Percentiles rank a stretch among this genome's conserved stretches.
Evolutionary conservation across 495 filamentous ascomycete species (phyloP).

Genomic region (Staphylotrichum longicolle): DNA sequence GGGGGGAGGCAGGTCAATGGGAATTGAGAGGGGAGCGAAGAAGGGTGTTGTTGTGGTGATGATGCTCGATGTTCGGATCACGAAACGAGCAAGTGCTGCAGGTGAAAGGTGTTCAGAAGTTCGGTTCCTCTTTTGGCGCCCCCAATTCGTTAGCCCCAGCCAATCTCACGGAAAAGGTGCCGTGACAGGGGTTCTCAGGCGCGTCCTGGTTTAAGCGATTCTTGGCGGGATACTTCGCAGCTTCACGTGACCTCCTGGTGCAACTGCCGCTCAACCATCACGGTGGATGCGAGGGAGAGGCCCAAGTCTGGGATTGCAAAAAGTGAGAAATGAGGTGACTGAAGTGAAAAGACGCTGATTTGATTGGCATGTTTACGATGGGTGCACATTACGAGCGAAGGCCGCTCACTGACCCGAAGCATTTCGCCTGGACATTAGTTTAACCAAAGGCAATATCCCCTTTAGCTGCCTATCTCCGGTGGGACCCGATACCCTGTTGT

Average conservation of each 20-base stretch:
- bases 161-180: slow-evolving; percentile 31
- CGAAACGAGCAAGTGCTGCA: slow-evolving; percentile 19
- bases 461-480: slow-evolving; percentile 6
- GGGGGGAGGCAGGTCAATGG: slow-evolving; percentile 4
- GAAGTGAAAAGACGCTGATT: too few species aligned
- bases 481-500: not conserved
- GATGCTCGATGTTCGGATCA: slow-evolving; percentile 12
- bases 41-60: slow-evolving; percentile 16
- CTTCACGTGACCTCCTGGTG: too few species aligned
- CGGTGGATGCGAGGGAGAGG: too few species aligned
- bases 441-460: slow-evolving; percentile 2
- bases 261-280: too few species aligned
- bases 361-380: too few species aligned
- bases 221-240: slow-evolving; percentile 4
- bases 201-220: slow-evolving; percentile 9
- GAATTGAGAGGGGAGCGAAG: not conserved
- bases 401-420: slow-evolving; percentile 5
- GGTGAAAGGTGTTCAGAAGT: slow-evolving; percentile 43
- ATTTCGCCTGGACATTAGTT: not conserved
- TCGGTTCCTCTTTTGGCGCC: slow-evolving; percentile 23
- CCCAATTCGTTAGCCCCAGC: slow-evolving; percentile 21
- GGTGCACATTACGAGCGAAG: too few species aligned
- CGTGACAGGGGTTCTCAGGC: slow-evolving; percentile 21
- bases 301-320: too few species aligned
- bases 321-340: too few species aligned